Evolutionary conservation across 2,329 filamentous ascomycete genomes (phyloP), one percentile per base, ranked within the genome.

Genomic region (Leptographium radiaticola): DNA sequence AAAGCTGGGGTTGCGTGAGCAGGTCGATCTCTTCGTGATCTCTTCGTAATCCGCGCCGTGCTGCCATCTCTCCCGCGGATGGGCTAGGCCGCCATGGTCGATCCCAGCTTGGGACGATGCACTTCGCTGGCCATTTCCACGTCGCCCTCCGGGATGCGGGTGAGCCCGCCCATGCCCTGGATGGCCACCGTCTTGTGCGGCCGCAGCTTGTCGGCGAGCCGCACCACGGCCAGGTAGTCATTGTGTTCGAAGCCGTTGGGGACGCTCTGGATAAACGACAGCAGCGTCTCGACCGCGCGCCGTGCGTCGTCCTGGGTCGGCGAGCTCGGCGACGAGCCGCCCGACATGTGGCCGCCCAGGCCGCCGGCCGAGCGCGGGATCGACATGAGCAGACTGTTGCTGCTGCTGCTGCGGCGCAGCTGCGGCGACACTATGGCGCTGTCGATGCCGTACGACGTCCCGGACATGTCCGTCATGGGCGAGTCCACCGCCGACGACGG

Each of bases 261-360:
- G 60, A 86, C 79, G 56, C 83, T 82, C 61, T 88, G 79, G 65
- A 96, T 86, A 64, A 91, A 95, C 56, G 71, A 84, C 65, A 95
- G 78, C 20, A 96, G 80, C 2, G 90, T 83, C 62, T 91, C 84
- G 6, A 94, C 77, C 1, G 90, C 91, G 51, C 81, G 78, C 42
- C 87, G 79, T 5, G 90, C 90, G 66, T 97, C 89, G 61, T 96
- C 89, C 60, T 89, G 86, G 0, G 84, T 89, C 0, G 86, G 86
- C 2, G 85, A 86, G 33, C 69, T 77, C 1, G 83, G 76, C 50
- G 80, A 76, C 43, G 77, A 76, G 57, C 79, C 71, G 80, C 71
- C 42, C 58, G 39, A 5, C 2, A 44, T 31, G 10, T 43, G 36
- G 59, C 56, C 9, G 59, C 58, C 7, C 6, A 44, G 48, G 0